A percentile compares a stretch with the other conserved stretches of the same genome.
phyloP scores from a whole-genome alignment of 305 asterid genomes.

The Coffea humblotiana region DNA sequence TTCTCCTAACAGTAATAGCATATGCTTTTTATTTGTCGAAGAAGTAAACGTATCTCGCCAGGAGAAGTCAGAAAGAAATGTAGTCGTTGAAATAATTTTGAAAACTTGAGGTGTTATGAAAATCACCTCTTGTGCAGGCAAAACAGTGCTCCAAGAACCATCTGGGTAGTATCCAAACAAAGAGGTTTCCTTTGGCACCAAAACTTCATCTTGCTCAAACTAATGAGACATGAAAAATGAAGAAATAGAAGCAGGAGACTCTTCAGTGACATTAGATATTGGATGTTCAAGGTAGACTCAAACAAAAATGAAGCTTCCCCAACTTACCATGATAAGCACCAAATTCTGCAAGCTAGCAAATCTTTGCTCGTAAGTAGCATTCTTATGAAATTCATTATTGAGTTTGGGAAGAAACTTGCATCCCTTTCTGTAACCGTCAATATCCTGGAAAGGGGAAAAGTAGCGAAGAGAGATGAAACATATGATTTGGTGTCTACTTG shows the following conservation, averaged over 20 bases:
- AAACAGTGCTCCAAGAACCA: slow-evolving; percentile 56
- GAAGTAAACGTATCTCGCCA: background rate
- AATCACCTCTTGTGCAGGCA: slow-evolving; percentile 76
- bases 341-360: slow-evolving; percentile 80
- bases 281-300: background rate
- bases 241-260: background rate
- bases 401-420: slow-evolving; percentile 80
- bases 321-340: slow-evolving; percentile 78
- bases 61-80: background rate
- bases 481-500: background rate
- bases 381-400: slow-evolving; percentile 66
- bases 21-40: background rate
- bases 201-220: slow-evolving; percentile 65
- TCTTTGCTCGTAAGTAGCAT: slow-evolving; percentile 63
- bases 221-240: slow-evolving; percentile 26
- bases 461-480: background rate
- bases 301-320: background rate
- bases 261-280: background rate
- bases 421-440: slow-evolving; percentile 48
- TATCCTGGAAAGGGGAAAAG: slow-evolving; percentile 46
- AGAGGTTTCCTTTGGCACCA: slow-evolving; percentile 85
- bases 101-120: background rate
- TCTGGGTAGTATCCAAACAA: slow-evolving; percentile 89
- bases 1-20: background rate
- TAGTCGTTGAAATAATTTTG: background rate